These are phyloP conservation scores for Copromyces sp. DNA, from an alignment of 495 filamentous ascomycete species.

Conservation along the genomic window DNA sequence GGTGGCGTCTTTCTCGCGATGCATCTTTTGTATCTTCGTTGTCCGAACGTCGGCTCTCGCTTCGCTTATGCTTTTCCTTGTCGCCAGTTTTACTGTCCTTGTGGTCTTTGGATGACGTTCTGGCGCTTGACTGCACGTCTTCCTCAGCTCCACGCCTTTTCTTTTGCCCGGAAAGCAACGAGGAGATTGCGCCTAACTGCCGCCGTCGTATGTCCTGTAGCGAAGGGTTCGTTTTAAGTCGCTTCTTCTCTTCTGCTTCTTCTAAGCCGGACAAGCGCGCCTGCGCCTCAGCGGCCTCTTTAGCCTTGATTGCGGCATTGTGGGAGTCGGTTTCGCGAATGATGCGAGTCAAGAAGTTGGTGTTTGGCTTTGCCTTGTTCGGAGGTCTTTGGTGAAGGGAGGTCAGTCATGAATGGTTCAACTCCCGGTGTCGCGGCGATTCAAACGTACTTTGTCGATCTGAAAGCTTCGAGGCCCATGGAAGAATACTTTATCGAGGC, in stretches of 20 bases:
- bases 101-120: background rate
- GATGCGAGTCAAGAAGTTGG: slow-evolving; percentile 76
- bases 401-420: background rate
- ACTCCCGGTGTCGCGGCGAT: background rate
- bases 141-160: slow-evolving; percentile 21
- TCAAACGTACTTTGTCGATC: slow-evolving; percentile 49
- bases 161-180: slow-evolving; percentile 36
- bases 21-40: background rate
- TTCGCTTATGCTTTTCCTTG: background rate
- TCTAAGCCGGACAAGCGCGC: slow-evolving; percentile 36
- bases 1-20: background rate
- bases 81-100: background rate
- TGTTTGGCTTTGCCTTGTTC: slow-evolving; percentile 82
- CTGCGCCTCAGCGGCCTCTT: slow-evolving; percentile 55
- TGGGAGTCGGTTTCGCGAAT: slow-evolving; percentile 82
- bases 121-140: background rate
- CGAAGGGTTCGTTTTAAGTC: slow-evolving; percentile 27
- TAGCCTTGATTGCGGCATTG: slow-evolving; percentile 77
- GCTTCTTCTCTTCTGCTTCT: slow-evolving; percentile 29
- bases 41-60: background rate
- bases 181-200: slow-evolving; percentile 43
- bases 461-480: slow-evolving; percentile 61
- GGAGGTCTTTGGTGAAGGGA: slow-evolving; percentile 29
- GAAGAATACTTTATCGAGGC: slow-evolving; percentile 60
- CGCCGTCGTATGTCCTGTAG: slow-evolving; percentile 37